Base-by-base conservation (phyloP, 495 filamentous ascomycete genomes). In the Aspergillus biplanus region DNA sequence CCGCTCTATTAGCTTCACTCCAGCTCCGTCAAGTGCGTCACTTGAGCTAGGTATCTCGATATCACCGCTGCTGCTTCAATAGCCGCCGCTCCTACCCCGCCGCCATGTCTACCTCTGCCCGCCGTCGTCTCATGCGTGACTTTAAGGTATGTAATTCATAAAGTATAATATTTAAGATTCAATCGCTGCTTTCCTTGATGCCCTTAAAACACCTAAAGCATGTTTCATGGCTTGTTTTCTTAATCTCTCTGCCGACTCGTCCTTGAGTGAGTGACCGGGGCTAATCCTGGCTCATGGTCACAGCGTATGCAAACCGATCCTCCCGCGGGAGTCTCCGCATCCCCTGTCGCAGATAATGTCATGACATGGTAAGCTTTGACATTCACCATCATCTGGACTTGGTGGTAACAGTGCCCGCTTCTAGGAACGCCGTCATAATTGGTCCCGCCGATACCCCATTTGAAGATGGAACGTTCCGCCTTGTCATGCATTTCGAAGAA, bases 291-390 rank as follows among this genome's bases (percentile, higher is more conserved):
- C 21, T 61, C 15, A 6, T 35, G 35, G 27, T 21, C 6, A 46
- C 71, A 97, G 95, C 92, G 95, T 75, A 99, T 99, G 96, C 95
- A 99, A 83, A 97, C 94, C 62, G 95, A 99, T 73, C 95, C 95
- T 69, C 95, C 95, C 7, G 96, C 94, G 64, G 95, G 95, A 61
- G 95, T 99, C 48, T 97, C 94, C 61, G 95, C 95, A 39, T 97
- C 95, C 39, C 95, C 95, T 1, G 90, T 99, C 21, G 91, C 94
- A 48, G 95, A 99, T 74, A 99, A 99, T 83, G 95, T 99, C 48
- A 98, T 99, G 95, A 97, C 93, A 55, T 99, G 95, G 95, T 98
- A 86, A 66, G 82, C 65, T 64, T 33, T 49, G 27, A 33, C 1
- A 8, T 21, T 37, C 31, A 11, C 16, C 31, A 52, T 11, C 11